Base-by-base conservation (phyloP, 2,329 filamentous ascomycete species). In the Xylaria sp. region DNA sequence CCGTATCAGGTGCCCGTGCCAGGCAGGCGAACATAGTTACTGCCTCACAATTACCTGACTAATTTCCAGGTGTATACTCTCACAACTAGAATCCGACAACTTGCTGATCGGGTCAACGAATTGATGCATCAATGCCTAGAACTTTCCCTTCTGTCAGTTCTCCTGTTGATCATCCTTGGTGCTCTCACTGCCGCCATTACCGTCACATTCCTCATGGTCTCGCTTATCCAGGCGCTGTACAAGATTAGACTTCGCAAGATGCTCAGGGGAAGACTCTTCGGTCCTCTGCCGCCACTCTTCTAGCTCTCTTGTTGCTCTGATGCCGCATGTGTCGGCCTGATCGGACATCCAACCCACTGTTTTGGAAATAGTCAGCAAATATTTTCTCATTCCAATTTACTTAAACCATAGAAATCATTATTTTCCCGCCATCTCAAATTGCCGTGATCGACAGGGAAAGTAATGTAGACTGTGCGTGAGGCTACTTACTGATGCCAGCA, bases 221-320 rank as follows among this genome's bases (percentile, higher is more conserved):
- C 56, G 31, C 4, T 36, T 46, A 48, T 49, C 31, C 2, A 49
- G 28, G 13, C 46, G n/a, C 3, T 2, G 23, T 20, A 28, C 36
- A 9, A 23, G 15, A n/a, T 31, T 31, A 6, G 56, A 17, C 5
- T 63, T 28, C 2, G 23, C 20, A 48, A 44, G 1, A 23, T 20
- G n/a, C 20, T 67, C 44, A 11, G 15, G n/a, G 13, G 60, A 53
- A 40, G 38, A 15, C 31, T 60, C 36, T 23, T 62, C 11, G 15
- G 63, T 53, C 15, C 40, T 65, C 63, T 66, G 67, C 77, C 78
- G 58, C 66, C 67, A 71, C n/a, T 63, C 42, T 44, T 73, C 65
- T 20, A 79, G 73, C 46, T 79, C 64, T 4, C 68, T 67, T 28
- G 69, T 74, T 28, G 79, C 73, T 42, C 67, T 20, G 23, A 70